Evolutionary conservation across 345 rosid species (phyloP), one percentile per base, ranked within the genome.

Genomic region (Streptanthus diversifolius): DNA sequence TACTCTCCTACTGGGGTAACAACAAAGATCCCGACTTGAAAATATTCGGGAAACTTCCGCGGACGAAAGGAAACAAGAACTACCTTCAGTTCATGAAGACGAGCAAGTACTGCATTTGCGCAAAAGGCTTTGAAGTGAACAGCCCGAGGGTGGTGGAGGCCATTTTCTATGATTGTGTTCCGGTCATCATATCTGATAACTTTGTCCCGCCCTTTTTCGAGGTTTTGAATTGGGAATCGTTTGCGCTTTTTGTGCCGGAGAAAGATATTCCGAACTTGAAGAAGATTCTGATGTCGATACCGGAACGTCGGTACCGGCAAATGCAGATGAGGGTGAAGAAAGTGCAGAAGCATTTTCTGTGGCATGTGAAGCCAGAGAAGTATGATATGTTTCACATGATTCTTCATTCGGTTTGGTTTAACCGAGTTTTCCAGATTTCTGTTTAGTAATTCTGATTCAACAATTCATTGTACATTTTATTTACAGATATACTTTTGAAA

Each of bases 141-240:
- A 93, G 98, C 29, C 98, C 98, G 7, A 79, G 98, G 45, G 90
- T 93, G n/a, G 98, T 89, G 32, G 98, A 93, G 78, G 90, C 98
- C 47, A 90, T 93, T 57, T 86, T 90, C 80, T 86, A 82, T 5
- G 97, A 87, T 39, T 93, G 98, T 54, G 92, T 93, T 55, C 98
- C 97, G 0, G 97, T 90, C 30, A 87, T 93, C 25, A 85, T 93
- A 79, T 93, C 98, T 0, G 97, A 93, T 82, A 89, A 93, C 76
- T 93, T 80, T 15, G 86, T 93, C 36, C 98, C 97, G 29, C 97
- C 98, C 0, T 89, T 93, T 68, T 85, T 87, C n/a, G 96, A 89
- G 73, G 80, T 85, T 30, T 71, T 91, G 80, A 81, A 91, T 63
- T 91, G 98, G 97, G 96, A 93, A 73, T 83, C 97, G 0, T 93